These are phyloP conservation scores for Sordariomycetes sp. DNA, from an alignment of 2,329 filamentous ascomycete species.

Conservation along the genomic window DNA sequence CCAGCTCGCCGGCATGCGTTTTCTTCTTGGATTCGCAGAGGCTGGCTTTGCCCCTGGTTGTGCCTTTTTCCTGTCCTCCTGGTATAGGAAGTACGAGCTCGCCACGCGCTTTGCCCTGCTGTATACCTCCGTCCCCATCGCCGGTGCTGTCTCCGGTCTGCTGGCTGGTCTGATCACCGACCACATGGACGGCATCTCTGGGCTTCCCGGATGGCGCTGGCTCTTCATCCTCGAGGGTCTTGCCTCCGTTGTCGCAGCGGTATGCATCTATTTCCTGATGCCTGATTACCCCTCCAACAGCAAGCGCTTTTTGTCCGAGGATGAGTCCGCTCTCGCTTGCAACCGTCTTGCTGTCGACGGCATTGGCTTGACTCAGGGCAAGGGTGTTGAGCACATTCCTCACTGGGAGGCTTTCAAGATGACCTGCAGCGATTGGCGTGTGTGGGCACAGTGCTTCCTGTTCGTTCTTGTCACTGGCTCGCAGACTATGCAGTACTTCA, in stretches of 20 bases:
- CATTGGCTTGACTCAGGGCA: slow-evolving; percentile 2
- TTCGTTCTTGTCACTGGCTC: slow-evolving; percentile 16
- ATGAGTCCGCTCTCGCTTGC: slow-evolving; percentile 2
- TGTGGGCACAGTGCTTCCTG: slow-evolving; percentile 12
- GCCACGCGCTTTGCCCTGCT: slow-evolving; percentile 11
- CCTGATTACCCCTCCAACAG: slow-evolving; percentile 5
- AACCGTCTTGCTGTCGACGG: slow-evolving; percentile 4
- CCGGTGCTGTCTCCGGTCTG: slow-evolving; percentile 11
- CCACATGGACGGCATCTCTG: slow-evolving; percentile 11
- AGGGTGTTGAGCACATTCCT: slow-evolving; percentile 7
- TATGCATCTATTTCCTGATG: slow-evolving; percentile 5
- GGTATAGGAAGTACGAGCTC: slow-evolving; percentile 13
- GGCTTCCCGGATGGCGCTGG: slow-evolving; percentile 16
- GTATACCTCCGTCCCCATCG: slow-evolving; percentile 12
- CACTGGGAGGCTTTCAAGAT: slow-evolving; percentile 17
- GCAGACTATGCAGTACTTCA: slow-evolving; percentile 21
- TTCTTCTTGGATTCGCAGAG: slow-evolving; percentile 13
- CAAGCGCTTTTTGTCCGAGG: slow-evolving; percentile 5
- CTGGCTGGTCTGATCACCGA: slow-evolving; percentile 12
- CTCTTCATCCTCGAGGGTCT: slow-evolving; percentile 11
- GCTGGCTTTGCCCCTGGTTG: slow-evolving; percentile 13
- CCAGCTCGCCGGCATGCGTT: slow-evolving; percentile 11
- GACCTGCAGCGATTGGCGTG: slow-evolving; percentile 12
- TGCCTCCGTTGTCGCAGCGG: slow-evolving; percentile 3
- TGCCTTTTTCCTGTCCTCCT: slow-evolving; percentile 13